Base-by-base conservation (phyloP, 805 yeast species). In the Wickerhamiella kazuoi region DNA sequence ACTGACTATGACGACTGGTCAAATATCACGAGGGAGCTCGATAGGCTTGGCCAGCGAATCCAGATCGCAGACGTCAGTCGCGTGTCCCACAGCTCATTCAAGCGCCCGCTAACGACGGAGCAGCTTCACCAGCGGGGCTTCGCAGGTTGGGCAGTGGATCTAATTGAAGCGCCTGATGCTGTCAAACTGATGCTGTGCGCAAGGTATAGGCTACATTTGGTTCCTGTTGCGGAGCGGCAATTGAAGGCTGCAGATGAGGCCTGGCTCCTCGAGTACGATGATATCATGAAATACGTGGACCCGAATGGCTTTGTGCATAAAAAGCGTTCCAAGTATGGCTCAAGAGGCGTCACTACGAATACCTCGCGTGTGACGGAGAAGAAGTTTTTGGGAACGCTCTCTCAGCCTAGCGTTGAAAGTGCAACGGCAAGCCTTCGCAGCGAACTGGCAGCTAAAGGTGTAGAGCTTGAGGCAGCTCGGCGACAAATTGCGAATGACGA, bases 111-210 rank as follows among this genome's bases (percentile, higher is more conserved):
- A 14, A 28, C 15, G 2, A 34, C 41, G 2, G 62, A 61, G 7
- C 52, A 65, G 36, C 48, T 83, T 2, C 50, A 45, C 21, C 28
- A 41, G 0, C 55, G 62, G 18, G 94, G 94, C 0, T 84, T 90
- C 55, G 94, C 80, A 40, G 90, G 94, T 1, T 81, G 72, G 50
- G 47, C 84, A 20, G 56, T 69, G 2, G 95, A 90, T 49, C 72
- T 72, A 45, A 50, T 87, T 2, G 56, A 59, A 2, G 97, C 94
- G 1, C 94, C 94, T 1, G 51, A 56, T 4, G 68, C 69, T 8
- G 93, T 87, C 6, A 7, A n/a, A 11, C 4, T 14, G 26, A 33
- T 33, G 35, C 24, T 33, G 17, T 33, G 35, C 17, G 8, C 4
- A 7, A 3, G 16, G 5, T 15, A 19, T 13, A 14, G 8, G 9